These are phyloP conservation scores for Flaveria robusta DNA, from an alignment of 129 eudicot genomes.

Conservation along the genomic window DNA sequence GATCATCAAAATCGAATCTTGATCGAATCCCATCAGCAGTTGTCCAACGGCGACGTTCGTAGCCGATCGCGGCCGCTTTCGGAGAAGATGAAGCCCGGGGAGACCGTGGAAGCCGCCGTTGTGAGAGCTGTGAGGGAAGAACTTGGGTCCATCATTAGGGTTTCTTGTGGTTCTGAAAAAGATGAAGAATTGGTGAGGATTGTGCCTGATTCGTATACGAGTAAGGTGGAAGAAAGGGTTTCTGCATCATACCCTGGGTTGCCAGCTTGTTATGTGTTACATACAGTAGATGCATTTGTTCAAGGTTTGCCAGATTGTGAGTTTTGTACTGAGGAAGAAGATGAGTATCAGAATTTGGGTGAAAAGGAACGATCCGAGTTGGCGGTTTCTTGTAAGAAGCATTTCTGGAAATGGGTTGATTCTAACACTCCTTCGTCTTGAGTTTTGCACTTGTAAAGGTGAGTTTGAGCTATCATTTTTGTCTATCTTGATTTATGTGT, in stretches of 20 bases:
- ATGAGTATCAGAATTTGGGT: conserved; percentile 49
- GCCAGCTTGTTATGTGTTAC: conserved; percentile 88
- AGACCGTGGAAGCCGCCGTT: conserved; percentile 65
- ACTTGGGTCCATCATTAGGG: conserved; percentile 51
- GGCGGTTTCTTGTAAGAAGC: conserved; percentile 77
- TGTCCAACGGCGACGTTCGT: conserved; percentile 69
- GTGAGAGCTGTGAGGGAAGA: conserved; percentile 78
- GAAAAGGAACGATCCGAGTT: conserved; percentile 36
- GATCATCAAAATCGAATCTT: conserved; percentile 40
- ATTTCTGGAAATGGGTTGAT: conserved; percentile 93
- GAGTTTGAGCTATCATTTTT: conserved; percentile 43
- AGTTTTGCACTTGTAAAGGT: conserved; percentile 28
- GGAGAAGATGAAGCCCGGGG: conserved; percentile 91
- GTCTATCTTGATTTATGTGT: conserved; percentile 14
- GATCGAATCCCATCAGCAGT: conserved; percentile 75
- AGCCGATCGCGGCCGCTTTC: conserved; percentile 63
- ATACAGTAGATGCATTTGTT: conserved; percentile 73
- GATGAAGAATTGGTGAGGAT: conserved; percentile 45
- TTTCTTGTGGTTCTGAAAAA: not conserved
- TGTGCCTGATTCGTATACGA: conserved; percentile 56
- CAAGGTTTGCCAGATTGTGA: conserved; percentile 79
- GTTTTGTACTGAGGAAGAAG: conserved; percentile 71
- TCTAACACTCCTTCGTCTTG: conserved; percentile 39
- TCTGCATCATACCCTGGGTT: conserved; percentile 92
- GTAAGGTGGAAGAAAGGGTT: conserved; percentile 70